Conservation (phyloP, 306 rosid species). For the Medicago arabica region DNA sequence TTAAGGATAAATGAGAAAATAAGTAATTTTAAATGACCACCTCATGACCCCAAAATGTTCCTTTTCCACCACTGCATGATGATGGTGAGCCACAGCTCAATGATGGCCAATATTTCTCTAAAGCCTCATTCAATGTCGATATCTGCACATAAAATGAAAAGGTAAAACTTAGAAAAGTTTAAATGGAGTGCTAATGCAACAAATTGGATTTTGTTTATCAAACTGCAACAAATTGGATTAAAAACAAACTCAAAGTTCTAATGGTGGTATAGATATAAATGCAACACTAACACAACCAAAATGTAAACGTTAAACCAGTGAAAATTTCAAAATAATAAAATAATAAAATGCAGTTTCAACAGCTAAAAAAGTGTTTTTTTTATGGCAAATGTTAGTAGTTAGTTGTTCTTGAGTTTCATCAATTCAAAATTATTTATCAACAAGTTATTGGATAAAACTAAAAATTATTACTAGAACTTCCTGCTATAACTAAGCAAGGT, state of each 20-base stretch:
- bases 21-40: conserved; percentile 55
- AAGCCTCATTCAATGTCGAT: conserved; percentile 60
- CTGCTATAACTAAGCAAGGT: conserved; percentile 25
- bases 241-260: not conserved
- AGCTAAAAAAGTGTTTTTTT: not conserved
- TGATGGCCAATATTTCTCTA: conserved; percentile 87
- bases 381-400: too few relatives aligned
- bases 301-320: not conserved
- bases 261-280: conserved; percentile 8
- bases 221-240: conserved; percentile 3
- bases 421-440: not conserved
- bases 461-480: conserved; percentile 19
- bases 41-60: conserved; percentile 99
- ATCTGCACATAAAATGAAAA: conserved; percentile 61
- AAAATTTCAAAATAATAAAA: not conserved
- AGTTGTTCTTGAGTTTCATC: not conserved
- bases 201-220: not conserved
- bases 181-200: conserved; percentile 24
- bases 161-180: conserved; percentile 6
- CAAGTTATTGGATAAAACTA: not conserved
- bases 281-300: conserved; percentile 21
- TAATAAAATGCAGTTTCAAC: conserved; percentile 20
- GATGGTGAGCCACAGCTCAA: conserved; percentile 75
- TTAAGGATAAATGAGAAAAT: conserved; percentile 25
- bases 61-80: conserved; percentile 75